Evolutionary conservation across 495 filamentous ascomycete genomes (phyloP), one percentile per base, ranked within the genome.

Genomic region (Zalerion maritima): DNA sequence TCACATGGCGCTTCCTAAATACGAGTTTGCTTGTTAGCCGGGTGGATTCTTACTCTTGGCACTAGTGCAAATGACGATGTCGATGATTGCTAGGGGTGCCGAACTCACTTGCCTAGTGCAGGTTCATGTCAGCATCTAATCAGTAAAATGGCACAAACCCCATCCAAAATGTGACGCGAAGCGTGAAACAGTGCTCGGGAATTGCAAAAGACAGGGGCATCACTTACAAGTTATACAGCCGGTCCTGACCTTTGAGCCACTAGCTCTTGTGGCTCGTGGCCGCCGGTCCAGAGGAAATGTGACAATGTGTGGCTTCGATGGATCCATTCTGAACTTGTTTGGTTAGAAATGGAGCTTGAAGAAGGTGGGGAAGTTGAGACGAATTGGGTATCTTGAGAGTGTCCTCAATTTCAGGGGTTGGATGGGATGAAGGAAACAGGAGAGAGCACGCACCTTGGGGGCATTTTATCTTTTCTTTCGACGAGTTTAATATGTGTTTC

Each of bases 1-100:
- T 74, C 18, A 74, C 57, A 29, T 54, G 58, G 31, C 70, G 58
- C 17, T 54, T 52, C 50, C 38, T 45, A n/a, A n/a, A n/a, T n/a
- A n/a, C n/a, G n/a, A n/a, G n/a, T n/a, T n/a, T n/a, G n/a, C n/a
- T n/a, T n/a, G n/a, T n/a, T n/a, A n/a, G n/a, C n/a, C n/a, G n/a
- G n/a, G n/a, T n/a, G n/a, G n/a, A n/a, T n/a, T n/a, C n/a, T n/a
- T n/a, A n/a, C n/a, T n/a, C n/a, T n/a, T n/a, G 17, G 3, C 9
- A 7, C 10, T 5, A 8, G 12, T 18, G 14, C 9, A 15, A 9
- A 11, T 24, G n/a, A 21, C 20, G 10, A 12, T 24, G n/a, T n/a
- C n/a, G n/a, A n/a, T 3, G 18, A 14, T n/a, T 18, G 15, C 3
- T 10, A 15, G 12, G 31, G 21, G 9, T n/a, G 3, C 6, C 6